Percentiles rank a stretch among this genome's conserved stretches.
phyloP scores from a whole-genome alignment of 2,329 filamentous ascomycete genomes.

The Fusarium citri region DNA sequence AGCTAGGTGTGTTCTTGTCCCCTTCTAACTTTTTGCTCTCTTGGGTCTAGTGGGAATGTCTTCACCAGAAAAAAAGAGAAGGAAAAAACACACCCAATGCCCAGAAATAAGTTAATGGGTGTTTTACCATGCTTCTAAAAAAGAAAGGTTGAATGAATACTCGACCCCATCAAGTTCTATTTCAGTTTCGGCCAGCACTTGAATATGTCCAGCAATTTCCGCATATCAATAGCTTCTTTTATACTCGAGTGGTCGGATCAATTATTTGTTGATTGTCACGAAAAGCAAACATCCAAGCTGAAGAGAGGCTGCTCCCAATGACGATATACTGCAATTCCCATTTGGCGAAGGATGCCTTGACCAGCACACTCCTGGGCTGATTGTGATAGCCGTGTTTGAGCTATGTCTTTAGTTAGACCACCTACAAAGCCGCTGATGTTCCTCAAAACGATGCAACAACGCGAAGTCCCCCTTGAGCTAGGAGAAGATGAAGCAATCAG shows the following conservation, averaged over 20 bases:
- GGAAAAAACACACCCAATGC: slow-evolving; percentile 6
- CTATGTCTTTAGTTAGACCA: slow-evolving; percentile 32
- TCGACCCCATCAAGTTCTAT: slow-evolving; percentile 1
- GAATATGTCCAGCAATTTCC: slow-evolving; percentile 6
- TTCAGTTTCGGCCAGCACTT: slow-evolving; percentile 3
- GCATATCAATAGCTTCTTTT: slow-evolving; percentile 9
- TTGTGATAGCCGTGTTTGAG: slow-evolving; percentile 32
- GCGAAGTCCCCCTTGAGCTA: slow-evolving; percentile 22
- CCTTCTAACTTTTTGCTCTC: slow-evolving; percentile 40
- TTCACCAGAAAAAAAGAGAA: not conserved
- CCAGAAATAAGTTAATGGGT: slow-evolving; percentile 22
- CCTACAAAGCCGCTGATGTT: slow-evolving; percentile 34
- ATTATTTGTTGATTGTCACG: slow-evolving; percentile 15
- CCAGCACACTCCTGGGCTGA: slow-evolving; percentile 23
- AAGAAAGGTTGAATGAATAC: slow-evolving; percentile 1
- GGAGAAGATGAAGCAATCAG: slow-evolving; percentile 43
- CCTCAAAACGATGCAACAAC: slow-evolving; percentile 34
- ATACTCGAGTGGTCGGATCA: slow-evolving; percentile 2
- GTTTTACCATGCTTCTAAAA: slow-evolving; percentile 17
- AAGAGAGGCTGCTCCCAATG: not conserved
- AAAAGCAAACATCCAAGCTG: slow-evolving; percentile 1
- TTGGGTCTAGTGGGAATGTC: slow-evolving; percentile 25
- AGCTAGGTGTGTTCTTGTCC: slow-evolving; percentile 35
- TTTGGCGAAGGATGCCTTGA: not conserved
- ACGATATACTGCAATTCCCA: not conserved